phyloP scores from a whole-genome alignment of 257 asterid species.

The Lycium ferocissimum region DNA sequence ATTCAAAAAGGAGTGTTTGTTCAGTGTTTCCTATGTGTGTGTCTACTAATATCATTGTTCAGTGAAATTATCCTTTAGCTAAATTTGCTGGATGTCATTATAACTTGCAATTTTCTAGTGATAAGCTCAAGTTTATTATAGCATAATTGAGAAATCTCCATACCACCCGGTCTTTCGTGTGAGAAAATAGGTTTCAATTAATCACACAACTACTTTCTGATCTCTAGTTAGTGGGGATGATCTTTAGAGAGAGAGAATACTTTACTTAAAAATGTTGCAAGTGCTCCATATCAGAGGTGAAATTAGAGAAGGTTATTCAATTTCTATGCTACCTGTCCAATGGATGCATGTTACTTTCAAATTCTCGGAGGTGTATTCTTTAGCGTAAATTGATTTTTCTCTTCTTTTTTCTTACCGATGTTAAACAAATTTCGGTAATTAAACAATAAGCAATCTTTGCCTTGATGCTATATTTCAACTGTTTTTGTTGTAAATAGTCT shows the following conservation, averaged over 20 bases:
- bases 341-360: constrained; percentile 7
- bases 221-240: neutral
- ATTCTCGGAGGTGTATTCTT: neutral
- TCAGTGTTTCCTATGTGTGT: neutral
- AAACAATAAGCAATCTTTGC: neutral
- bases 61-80: neutral
- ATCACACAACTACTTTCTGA: neutral
- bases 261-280: neutral
- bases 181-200: neutral
- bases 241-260: neutral
- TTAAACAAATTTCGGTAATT: neutral
- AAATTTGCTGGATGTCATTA: neutral
- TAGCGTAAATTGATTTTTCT: neutral
- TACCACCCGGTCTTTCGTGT: neutral
- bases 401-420: neutral
- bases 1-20: neutral
- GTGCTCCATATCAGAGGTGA: neutral
- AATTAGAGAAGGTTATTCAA: neutral
- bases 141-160: neutral
- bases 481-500: neutral
- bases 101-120: neutral
- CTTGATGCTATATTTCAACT: neutral
- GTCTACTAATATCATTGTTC: neutral
- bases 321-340: constrained; percentile 18
- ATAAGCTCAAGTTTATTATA: neutral